These are phyloP conservation scores for Diaporthe destruens DNA, from an alignment of 2,329 filamentous ascomycete species.

Conservation along the genomic window DNA sequence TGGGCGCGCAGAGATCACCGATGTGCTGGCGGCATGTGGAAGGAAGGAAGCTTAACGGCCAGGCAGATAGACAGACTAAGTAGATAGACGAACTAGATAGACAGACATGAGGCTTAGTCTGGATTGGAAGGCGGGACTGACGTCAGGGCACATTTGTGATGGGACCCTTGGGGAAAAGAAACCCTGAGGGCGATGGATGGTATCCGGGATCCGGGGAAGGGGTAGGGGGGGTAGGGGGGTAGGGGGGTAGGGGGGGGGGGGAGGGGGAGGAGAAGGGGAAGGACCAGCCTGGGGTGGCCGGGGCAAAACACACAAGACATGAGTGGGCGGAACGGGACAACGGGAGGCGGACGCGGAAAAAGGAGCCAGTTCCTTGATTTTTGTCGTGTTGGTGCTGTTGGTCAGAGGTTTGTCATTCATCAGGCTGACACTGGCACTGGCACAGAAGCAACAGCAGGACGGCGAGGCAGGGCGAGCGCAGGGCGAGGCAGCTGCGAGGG, in stretches of 20 bases:
- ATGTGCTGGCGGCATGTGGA: conserved; percentile 12
- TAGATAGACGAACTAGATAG: too few species aligned
- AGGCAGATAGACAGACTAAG: neutral
- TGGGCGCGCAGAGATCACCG: conserved; percentile 18
- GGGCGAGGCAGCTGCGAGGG: neutral
- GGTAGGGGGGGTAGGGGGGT: too few species aligned
- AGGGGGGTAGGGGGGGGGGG: neutral
- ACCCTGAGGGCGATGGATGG: conserved; percentile 7
- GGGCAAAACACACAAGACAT: neutral
- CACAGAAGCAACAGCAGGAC: too few species aligned
- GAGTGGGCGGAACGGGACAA: neutral
- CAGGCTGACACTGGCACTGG: neutral
- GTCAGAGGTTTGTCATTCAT: conserved; percentile 30
- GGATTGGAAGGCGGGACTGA: conserved; percentile 22
- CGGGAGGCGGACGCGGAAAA: neutral
- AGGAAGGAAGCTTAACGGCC: conserved; percentile 7
- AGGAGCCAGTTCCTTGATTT: neutral
- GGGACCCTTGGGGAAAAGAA: neutral
- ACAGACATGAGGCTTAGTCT: too few species aligned
- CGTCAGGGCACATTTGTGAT: conserved; percentile 11
- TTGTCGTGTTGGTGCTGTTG: neutral
- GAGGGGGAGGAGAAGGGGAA: neutral
- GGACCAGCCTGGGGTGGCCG: neutral
- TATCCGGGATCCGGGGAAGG: neutral
- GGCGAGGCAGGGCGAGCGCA: too few species aligned